Evolutionary conservation across 345 rosid species (phyloP).

Genomic region (Populus simonii): DNA sequence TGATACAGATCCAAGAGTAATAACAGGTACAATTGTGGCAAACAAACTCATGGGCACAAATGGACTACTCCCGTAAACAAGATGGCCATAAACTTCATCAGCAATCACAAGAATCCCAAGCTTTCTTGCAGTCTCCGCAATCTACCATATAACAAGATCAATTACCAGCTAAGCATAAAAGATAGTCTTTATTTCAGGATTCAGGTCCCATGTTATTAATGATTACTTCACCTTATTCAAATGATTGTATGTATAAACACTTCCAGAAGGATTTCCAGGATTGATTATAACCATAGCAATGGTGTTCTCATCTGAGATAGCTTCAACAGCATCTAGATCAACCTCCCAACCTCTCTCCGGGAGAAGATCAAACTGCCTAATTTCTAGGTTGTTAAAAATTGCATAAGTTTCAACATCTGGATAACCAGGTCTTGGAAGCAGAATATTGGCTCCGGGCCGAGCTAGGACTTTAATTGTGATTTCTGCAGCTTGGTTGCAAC

Average conservation of each 20-base stretch:
- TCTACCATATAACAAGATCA: constrained; percentile 10
- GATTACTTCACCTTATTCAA: neutral
- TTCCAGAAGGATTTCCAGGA: neutral
- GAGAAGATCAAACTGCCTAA: neutral
- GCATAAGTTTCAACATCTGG: neutral
- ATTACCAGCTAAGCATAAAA: neutral
- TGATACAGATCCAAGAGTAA: constrained; percentile 67
- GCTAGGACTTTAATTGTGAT: neutral
- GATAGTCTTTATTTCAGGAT: neutral
- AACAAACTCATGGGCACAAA: constrained; percentile 70
- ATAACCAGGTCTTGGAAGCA: neutral
- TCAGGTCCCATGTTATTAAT: neutral
- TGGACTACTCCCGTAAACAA: constrained; percentile 52
- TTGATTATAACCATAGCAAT: neutral
- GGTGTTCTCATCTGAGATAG: neutral
- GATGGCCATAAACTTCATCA: constrained; percentile 37
- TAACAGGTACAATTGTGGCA: constrained; percentile 50
- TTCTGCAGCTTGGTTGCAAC: neutral
- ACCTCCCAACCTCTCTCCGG: neutral
- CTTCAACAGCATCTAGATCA: neutral
- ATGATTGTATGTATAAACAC: neutral
- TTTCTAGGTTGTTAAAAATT: neutral
- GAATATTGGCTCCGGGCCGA: neutral
- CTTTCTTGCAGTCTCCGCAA: constrained; percentile 59
- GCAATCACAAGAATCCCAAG: constrained; percentile 64